Percentiles rank a stretch among this genome's conserved stretches.
These are phyloP conservation scores for Stagonosporopsis rhizophila DNA, from an alignment of 2,329 filamentous ascomycete genomes.

Conservation along the genomic window DNA sequence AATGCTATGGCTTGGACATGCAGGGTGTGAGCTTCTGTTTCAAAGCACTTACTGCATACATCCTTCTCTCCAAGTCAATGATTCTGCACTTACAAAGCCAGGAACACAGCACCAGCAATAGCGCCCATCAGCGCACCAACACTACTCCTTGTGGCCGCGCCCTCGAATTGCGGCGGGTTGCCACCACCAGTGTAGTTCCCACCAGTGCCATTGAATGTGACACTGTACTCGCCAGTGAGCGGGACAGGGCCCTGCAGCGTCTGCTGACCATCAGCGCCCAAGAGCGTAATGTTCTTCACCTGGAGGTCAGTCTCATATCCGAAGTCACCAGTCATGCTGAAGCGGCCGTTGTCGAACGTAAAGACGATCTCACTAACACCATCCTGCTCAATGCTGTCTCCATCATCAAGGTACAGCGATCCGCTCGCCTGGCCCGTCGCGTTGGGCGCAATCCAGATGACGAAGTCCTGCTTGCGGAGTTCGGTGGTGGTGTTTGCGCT, in stretches of 20 bases:
- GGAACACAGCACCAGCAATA: constrained; percentile 1
- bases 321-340: constrained; percentile 63
- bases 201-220: constrained; percentile 17
- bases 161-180: constrained; percentile 18
- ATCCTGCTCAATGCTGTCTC: constrained; percentile 68
- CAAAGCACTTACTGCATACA: not conserved
- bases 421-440: constrained; percentile 69
- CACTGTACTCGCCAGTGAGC: constrained; percentile 25
- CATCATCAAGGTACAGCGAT: constrained; percentile 78
- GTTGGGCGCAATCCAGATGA: constrained; percentile 73
- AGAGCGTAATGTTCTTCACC: constrained; percentile 38
- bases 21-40: not conserved
- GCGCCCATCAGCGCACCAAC: constrained; percentile 12
- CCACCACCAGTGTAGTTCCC: constrained; percentile 8
- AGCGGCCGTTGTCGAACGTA: constrained; percentile 61
- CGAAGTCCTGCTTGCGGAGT: constrained; percentile 71
- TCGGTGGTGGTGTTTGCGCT: constrained; percentile 69
- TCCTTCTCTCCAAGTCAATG: not conserved
- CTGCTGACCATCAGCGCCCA: constrained; percentile 52
- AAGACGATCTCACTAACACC: constrained; percentile 66
- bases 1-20: not conserved
- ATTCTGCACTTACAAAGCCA: constrained; percentile 5
- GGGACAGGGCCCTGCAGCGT: constrained; percentile 59
- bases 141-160: constrained; percentile 3
- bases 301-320: constrained; percentile 52